A percentile compares a stretch with the other conserved stretches of the same genome.
Evolutionary conservation across 176 grass and related monocot species (phyloP).

Genomic region (Avena insularis): DNA sequence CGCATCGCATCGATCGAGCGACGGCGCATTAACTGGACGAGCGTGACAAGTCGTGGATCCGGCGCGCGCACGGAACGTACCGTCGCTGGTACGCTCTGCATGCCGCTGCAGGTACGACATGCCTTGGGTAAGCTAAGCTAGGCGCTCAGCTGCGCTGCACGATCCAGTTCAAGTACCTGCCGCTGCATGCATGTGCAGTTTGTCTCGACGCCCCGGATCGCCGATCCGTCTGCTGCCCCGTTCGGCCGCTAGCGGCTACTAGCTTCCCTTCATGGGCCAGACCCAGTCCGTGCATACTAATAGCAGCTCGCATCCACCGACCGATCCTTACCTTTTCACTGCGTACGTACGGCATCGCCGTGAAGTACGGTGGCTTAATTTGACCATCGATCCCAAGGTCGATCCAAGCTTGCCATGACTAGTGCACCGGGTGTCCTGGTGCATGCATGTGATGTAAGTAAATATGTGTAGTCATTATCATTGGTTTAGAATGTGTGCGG

Average conservation of each 20-base stretch:
- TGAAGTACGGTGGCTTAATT: no score
- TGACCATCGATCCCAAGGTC: no score
- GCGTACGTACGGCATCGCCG: no score
- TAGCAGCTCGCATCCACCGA: no score
- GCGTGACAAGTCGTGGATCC: neutral
- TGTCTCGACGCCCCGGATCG: neutral
- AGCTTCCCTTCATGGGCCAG: neutral
- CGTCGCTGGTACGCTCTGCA: neutral
- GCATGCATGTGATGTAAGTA: no score
- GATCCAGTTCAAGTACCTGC: neutral
- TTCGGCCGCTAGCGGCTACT: neutral
- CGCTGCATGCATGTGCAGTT: constrained; percentile 14
- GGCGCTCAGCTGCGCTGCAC: neutral
- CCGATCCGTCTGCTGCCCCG: neutral
- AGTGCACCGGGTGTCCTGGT: no score
- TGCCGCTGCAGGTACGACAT: neutral
- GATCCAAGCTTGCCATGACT: no score
- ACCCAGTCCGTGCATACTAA: no score
- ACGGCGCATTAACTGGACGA: neutral
- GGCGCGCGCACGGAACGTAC: neutral
- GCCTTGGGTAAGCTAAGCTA: neutral
- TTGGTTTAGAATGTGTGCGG: no score
- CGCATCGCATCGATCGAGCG: neutral
- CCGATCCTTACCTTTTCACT: no score
- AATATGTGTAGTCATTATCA: no score